Evolutionary conservation across 2,329 filamentous ascomycete species (phyloP), one percentile per base, ranked within the genome.

Genomic region (Verticillium nonalfalfae): DNA sequence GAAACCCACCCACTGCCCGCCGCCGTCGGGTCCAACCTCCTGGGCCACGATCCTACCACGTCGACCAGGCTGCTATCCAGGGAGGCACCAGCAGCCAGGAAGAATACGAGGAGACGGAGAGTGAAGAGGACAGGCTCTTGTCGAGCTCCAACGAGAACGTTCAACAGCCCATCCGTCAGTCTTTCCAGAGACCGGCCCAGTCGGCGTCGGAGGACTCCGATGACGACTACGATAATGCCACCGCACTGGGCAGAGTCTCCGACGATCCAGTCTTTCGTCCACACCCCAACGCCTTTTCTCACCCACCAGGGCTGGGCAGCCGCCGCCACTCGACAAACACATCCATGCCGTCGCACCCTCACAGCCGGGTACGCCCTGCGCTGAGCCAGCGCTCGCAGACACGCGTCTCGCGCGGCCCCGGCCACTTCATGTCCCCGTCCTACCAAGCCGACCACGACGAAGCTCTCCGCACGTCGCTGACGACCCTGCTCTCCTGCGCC

Each of bases 61-160:
- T 73, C 52, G 70, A 69, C 61, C 76, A 77, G 55, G 75, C 77
- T 31, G 73, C 76, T 35, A 70, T 76, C 40, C 77, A 77, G 26
- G 70, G 75, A 59, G 78, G 76, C 56, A 78, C 81, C 36, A 96
- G 92, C 75, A 96, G 93, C 70, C 92, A 97, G 73, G 93, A 97
- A 68, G 93, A 97, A 76, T 96, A 96, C 69, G 92, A 96, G 38
- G 93, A 97, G 78, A 96, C 90, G 64, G 93, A 96, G 73, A 96
- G 85, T 74, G 93, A 97, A 65, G 92, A 93, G 52, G 93, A 97
- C 68, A 85, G 83, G 14, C 68, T 85, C 11, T 73, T 88, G 70
- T 81, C 81, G 1, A 86, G 84, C 67, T 88, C 85, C 14, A 81
- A 79, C 56, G 85, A 88, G 67, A 81, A 84, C 61, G 70, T 80